Conservation (phyloP, 163 green algal genomes). For the Scenedesmus sp. region DNA sequence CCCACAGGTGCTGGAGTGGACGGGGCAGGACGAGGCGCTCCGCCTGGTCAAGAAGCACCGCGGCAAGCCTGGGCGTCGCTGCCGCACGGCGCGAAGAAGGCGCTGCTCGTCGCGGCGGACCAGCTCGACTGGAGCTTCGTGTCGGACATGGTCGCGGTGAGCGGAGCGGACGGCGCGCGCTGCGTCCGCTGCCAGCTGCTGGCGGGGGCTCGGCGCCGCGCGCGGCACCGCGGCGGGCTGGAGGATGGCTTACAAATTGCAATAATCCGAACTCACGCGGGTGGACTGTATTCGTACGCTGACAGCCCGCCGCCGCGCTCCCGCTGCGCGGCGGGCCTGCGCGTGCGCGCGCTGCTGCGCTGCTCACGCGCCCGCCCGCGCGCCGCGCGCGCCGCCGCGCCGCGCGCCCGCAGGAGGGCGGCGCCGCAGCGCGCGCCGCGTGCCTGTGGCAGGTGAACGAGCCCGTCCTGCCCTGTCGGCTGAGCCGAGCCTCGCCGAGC, state of each 20-base stretch:
- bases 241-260: background rate
- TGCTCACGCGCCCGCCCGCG: no score
- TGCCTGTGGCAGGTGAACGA: constrained; percentile 45
- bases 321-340: no score
- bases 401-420: constrained; percentile 18
- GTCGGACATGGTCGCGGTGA: constrained; percentile 16
- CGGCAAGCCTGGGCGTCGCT: constrained; percentile 22
- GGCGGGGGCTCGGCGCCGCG: background rate
- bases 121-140: constrained; percentile 48
- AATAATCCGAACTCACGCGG: no score
- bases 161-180: background rate
- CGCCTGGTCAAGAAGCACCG: background rate
- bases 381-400: no score
- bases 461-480: constrained; percentile 20
- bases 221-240: background rate
- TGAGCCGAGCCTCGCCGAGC: constrained; percentile 18
- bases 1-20: constrained; percentile 38
- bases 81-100: constrained; percentile 17
- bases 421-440: background rate
- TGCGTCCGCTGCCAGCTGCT: background rate
- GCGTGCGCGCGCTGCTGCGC: no score
- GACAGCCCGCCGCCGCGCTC: no score
- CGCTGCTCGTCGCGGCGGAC: constrained; percentile 35
- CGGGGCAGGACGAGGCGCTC: constrained; percentile 24
- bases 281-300: no score